Evolutionary conservation across 192 early-diverging fungal genomes (phyloP).

Genomic region (Backusella psychrophila): DNA sequence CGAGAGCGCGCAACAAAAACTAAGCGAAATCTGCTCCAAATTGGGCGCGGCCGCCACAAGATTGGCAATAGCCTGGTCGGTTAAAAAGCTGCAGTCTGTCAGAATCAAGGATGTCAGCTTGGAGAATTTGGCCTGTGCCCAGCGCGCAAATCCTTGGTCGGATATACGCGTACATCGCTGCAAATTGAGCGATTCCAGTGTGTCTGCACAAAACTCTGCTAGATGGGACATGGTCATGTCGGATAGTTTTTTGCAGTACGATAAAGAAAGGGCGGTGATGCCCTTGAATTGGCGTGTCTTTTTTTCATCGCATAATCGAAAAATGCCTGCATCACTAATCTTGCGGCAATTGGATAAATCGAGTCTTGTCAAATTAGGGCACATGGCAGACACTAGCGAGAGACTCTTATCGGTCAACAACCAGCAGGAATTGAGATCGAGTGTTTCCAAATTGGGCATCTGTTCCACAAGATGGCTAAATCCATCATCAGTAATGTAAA

Average conservation of each 20-base stretch:
- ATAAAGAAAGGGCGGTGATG: constrained; percentile 46
- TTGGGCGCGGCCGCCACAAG: constrained; percentile 54
- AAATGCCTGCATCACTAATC: constrained; percentile 62
- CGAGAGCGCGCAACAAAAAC: constrained; percentile 77
- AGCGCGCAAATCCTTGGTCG: constrained; percentile 58
- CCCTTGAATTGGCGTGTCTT: not conserved
- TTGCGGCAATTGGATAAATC: constrained; percentile 82
- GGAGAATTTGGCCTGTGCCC: constrained; percentile 39
- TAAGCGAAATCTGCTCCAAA: constrained; percentile 55
- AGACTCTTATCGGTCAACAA: constrained; percentile 67
- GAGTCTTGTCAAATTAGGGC: constrained; percentile 46
- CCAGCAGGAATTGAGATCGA: constrained; percentile 71
- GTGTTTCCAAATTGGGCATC: constrained; percentile 34
- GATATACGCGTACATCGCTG: constrained; percentile 76
- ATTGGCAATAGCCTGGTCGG: constrained; percentile 58
- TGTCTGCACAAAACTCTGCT: constrained; percentile 41
- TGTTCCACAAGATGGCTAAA: constrained; percentile 43
- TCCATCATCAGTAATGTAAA: constrained; percentile 64
- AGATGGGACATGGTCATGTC: constrained; percentile 56
- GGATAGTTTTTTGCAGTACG: constrained; percentile 79
- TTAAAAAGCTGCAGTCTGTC: constrained; percentile 75
- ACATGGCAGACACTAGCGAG: constrained; percentile 39
- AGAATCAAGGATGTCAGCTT: constrained; percentile 55
- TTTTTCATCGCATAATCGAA: constrained; percentile 39
- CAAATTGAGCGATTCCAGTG: constrained; percentile 60